Evolutionary conservation across 179 eudicot species (phyloP).

Genomic region (Silene noctiflora): DNA sequence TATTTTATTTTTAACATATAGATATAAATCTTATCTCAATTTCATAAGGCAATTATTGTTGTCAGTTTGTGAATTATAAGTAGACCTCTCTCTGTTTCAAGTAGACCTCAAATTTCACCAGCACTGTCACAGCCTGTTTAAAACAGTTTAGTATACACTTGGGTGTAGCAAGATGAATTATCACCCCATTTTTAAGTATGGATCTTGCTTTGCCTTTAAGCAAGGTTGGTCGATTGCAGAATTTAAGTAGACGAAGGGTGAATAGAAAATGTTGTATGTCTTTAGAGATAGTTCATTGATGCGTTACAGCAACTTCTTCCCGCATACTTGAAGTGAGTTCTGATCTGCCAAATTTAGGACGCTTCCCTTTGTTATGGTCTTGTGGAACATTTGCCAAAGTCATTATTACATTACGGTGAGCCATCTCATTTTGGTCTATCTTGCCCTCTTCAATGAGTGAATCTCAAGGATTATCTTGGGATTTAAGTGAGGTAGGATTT

Average conservation of each 20-base stretch:
- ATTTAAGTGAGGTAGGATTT: background rate
- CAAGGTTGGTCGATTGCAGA: no score
- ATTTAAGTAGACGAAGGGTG: background rate
- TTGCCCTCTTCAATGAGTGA: background rate
- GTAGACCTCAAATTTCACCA: no score
- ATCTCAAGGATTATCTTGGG: background rate
- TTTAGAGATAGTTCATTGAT: background rate
- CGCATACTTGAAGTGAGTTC: background rate
- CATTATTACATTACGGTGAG: background rate
- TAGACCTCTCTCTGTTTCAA: no score
- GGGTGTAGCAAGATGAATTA: no score
- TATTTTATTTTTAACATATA: no score
- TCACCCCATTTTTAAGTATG: no score
- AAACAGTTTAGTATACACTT: no score
- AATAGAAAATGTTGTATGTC: background rate
- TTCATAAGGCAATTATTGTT: no score
- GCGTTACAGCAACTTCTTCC: background rate
- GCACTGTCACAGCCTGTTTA: no score
- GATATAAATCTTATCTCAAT: no score
- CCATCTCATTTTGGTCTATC: background rate
- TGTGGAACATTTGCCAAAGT: background rate
- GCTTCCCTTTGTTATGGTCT: background rate
- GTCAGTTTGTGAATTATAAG: no score
- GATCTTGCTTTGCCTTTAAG: no score
- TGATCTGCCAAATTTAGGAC: background rate